Percentiles rank a stretch among this genome's conserved stretches.
Evolutionary conservation across 2,329 filamentous ascomycete genomes (phyloP).

Genomic region (Metarhizium guizhouense): DNA sequence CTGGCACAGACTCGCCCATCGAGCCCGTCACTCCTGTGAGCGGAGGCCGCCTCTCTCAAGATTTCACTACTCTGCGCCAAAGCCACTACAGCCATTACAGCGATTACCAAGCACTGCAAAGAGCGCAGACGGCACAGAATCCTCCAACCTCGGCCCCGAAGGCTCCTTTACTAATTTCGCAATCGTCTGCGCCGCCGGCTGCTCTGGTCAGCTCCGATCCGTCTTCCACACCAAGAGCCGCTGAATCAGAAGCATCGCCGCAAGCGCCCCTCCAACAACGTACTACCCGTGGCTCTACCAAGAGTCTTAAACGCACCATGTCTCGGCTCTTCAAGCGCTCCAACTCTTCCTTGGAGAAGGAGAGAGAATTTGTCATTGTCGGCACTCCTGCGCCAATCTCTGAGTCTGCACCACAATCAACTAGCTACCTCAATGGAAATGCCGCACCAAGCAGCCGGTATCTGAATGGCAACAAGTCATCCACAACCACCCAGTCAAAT

Average conservation of each 20-base stretch:
- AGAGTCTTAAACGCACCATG: conserved; percentile 40
- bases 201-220: not conserved
- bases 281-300: conserved; percentile 32
- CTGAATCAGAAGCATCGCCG: conserved; percentile 15
- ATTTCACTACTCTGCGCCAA: conserved; percentile 36
- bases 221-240: conserved; percentile 13
- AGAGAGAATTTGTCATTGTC: conserved; percentile 13
- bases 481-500: conserved; percentile 36
- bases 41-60: conserved; percentile 44
- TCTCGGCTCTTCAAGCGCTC: conserved; percentile 39
- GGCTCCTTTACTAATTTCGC: conserved; percentile 7
- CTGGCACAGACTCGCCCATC: conserved; percentile 48
- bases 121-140: conserved; percentile 13
- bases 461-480: conserved; percentile 34
- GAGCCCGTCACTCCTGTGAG: conserved; percentile 56
- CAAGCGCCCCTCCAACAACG: conserved; percentile 27
- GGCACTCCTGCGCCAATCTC: conserved; percentile 10
- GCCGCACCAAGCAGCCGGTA: conserved; percentile 26
- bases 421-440: conserved; percentile 1
- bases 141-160: conserved; percentile 5
- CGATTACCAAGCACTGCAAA: conserved; percentile 18
- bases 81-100: conserved; percentile 30
- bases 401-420: conserved; percentile 12
- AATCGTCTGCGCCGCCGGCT: conserved; percentile 2
- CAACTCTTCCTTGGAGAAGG: conserved; percentile 23